These are phyloP conservation scores for Leishmania mexicana DNA, from an alignment of 208 protist species.

Conservation along the genomic window DNA sequence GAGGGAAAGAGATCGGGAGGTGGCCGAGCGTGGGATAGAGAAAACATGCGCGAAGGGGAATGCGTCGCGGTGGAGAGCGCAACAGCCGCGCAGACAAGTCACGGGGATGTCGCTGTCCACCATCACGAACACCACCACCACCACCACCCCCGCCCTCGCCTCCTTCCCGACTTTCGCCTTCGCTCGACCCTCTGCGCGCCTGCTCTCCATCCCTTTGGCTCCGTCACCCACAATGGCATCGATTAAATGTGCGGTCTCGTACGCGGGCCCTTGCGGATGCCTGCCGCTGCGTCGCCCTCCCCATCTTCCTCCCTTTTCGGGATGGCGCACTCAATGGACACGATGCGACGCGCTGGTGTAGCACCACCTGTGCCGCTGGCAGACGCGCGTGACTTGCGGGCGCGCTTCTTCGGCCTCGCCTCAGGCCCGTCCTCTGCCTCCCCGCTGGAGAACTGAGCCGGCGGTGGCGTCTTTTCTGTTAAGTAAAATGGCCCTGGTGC, in stretches of 20 bases:
- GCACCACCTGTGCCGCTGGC: background rate
- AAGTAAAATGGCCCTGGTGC: conserved; percentile 42
- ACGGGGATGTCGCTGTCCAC: background rate
- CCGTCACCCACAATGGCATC: background rate
- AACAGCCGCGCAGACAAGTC: background rate
- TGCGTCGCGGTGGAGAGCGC: background rate
- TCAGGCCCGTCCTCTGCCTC: background rate
- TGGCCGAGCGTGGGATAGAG: background rate
- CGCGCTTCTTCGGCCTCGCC: background rate
- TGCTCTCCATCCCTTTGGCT: background rate
- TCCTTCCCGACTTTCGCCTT: background rate
- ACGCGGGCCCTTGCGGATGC: conserved; percentile 1
- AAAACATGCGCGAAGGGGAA: background rate
- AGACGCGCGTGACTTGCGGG: background rate
- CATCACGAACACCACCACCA: background rate
- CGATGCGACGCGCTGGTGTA: conserved; percentile 11
- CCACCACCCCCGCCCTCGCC: background rate
- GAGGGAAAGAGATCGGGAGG: background rate
- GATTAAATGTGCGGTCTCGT: background rate
- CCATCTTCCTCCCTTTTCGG: background rate
- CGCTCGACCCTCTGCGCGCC: background rate
- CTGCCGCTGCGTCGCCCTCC: background rate
- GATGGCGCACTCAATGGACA: conserved; percentile 21
- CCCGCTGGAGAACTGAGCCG: background rate
- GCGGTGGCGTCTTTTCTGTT: background rate